phyloP scores from a whole-genome alignment of 176 grass and related monocot species.

The Triticum urartu region DNA sequence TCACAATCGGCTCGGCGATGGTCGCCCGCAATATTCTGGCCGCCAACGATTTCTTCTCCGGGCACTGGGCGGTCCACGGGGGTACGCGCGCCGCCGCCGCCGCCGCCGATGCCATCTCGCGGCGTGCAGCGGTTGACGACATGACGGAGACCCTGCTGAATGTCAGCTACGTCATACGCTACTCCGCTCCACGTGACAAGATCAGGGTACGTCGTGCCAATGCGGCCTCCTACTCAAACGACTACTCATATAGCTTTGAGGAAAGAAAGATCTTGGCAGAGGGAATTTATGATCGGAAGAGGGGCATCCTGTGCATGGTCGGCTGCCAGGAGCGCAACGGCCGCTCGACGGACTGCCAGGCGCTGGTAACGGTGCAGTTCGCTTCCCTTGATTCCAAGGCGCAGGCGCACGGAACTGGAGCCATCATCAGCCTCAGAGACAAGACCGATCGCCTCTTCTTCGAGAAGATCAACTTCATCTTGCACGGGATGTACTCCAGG shows the following conservation, averaged over 20 bases:
- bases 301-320: constrained; percentile 46
- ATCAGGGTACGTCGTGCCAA: not conserved
- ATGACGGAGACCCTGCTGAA: not conserved
- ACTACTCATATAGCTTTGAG: not conserved
- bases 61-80: too few relatives aligned
- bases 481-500: constrained; percentile 1
- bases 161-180: constrained; percentile 37
- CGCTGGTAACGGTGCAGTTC: constrained; percentile 43
- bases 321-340: constrained; percentile 37
- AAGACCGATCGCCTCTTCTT: constrained; percentile 57
- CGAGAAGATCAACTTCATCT: not conserved
- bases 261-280: constrained; percentile 40
- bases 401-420: constrained; percentile 13
- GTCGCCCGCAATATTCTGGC: not conserved
- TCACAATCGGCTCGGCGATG: constrained; percentile 23
- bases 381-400: constrained; percentile 8
- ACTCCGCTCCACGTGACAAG: not conserved
- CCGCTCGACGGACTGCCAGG: constrained; percentile 45
- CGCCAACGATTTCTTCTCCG: constrained; percentile 1
- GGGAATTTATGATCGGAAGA: constrained; percentile 53
- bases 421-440: constrained; percentile 49
- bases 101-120: too few relatives aligned
- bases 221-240: not conserved
- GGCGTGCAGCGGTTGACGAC: not conserved
- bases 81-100: too few relatives aligned